Base-by-base conservation (phyloP, 768 basidiomycete genomes). In the Podaxis carcinomalis region DNA sequence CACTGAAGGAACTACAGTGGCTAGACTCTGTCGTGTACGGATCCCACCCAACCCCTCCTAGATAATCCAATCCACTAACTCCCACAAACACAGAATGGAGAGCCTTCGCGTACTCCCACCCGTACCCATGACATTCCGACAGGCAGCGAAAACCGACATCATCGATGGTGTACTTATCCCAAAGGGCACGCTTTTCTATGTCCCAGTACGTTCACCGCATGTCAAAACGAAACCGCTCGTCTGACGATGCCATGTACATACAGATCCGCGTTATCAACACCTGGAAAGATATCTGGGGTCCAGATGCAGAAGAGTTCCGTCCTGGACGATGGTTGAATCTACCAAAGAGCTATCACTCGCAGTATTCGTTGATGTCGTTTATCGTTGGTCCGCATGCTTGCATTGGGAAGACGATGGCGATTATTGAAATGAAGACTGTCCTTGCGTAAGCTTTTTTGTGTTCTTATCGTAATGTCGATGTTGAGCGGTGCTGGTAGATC, bases 211-310 rank as follows among this genome's bases (percentile, higher is more conserved):
- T 72, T 70, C 27, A 3, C 13, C 28, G 0, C 40, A 27, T n/a
- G 1, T 42, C 40, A 42, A 13, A 42, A 2, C 14, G n/a, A 42
- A 42, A 19, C 7, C n/a, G 1, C 37, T 10, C n/a, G 27, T 5
- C 27, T 27, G 27, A 27, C 4, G 27, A 27, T 27, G 0, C 27
- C 27, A 27, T 27, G 27, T 27, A 5, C 23, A 83, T 27, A 5
- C 23, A 83, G 81, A 81, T 84, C 56, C 76, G 79, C 35, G 78
- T 77, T 3, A 71, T 82, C 46, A 83, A 84, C 62, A 80, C 80
- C 1, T 80, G 77, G 75, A 77, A 77, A 56, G 73, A 72, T 5
- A 62, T 81, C 6, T 84, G 81, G 83, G 82, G 82, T 14, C 74
- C 75, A 27, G 80, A 84, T 62, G 80, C 81, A 1, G 79, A 81